Conservation (phyloP, 371 early-diverging fungal species). For the Sporodiniella umbellata region DNA sequence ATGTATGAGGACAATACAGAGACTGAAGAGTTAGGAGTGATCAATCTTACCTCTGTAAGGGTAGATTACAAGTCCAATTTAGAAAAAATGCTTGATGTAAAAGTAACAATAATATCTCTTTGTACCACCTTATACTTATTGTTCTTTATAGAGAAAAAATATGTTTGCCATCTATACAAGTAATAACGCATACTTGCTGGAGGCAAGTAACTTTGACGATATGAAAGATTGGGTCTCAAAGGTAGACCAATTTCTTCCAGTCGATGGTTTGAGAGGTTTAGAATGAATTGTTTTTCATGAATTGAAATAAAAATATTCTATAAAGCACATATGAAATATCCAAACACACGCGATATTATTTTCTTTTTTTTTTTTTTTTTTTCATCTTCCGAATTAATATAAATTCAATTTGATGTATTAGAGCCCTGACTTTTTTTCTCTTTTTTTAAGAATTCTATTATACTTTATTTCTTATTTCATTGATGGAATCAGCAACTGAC, state of each 20-base stretch:
- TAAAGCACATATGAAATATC: not conserved
- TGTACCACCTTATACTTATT: not conserved
- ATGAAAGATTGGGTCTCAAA: constrained; percentile 73
- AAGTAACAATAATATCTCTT: not conserved
- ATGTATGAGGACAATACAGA: constrained; percentile 61
- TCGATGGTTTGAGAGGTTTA: not conserved
- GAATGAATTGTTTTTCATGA: not conserved
- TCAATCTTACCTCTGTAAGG: constrained; percentile 63
- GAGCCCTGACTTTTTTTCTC: not conserved
- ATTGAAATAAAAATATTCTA: not conserved
- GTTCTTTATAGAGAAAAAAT: constrained; percentile 38
- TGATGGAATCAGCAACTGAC: not conserved
- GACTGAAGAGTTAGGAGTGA: constrained; percentile 58
- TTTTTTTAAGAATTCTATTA: not conserved
- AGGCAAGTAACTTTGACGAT: constrained; percentile 60
- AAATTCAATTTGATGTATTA: not conserved
- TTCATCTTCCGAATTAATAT: not conserved
- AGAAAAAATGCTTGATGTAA: constrained; percentile 36
- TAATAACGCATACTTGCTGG: constrained; percentile 68
- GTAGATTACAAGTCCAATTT: constrained; percentile 62
- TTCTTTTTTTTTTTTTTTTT: not conserved
- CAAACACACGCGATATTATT: not conserved
- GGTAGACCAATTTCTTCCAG: constrained; percentile 61
- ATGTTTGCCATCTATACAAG: constrained; percentile 75
- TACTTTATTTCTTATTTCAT: not conserved